Base-by-base conservation (phyloP, 225 moss, liverwort and hornwort genomes). In the Lunularia cruciata region DNA sequence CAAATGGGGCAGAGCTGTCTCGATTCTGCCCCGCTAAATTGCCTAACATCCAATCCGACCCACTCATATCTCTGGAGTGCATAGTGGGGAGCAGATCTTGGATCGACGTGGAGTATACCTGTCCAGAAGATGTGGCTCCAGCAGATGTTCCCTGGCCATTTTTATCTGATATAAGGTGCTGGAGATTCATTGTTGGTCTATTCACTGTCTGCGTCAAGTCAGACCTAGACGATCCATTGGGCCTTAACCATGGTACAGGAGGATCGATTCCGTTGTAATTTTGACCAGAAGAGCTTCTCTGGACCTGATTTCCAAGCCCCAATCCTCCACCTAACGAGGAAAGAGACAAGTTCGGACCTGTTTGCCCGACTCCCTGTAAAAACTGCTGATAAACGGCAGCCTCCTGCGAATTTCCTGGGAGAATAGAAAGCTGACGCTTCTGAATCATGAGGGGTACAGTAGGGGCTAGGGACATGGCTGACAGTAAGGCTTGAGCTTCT, bases 41-140 rank as follows among this genome's bases (percentile, higher is more conserved):
- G 34, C 90, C 91, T 19, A 91, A 80, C 77, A 94, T 88, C 91
- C 91, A 94, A 47, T 94, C 91, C 20, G 91, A 72, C 71, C 85
- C 91, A 43, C 77, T 71, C 55, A 91, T 77, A 53, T 89, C 94
- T 45, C 90, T 85, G 30, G 84, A 47, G 45, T 84, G 73, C 56
- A 85, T 84, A 35, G 48, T 75, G 31, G 89, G 84, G 6, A 91
- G 77, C 26, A 90, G 74, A 75, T 83, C 83, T 60, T 88, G 88
- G 38, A 87, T 84, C 22, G 88, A 70, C 11, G 85, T 80, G 9
- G 89, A 79, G 65, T 84, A 94, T 38, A 83, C 89, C 74, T 87
- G 89, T 39, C 67, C 78, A 26, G 65, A 42, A 4, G 79, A 70
- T 20, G 67, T 64, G 39, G 64, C 49, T 53, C 60, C 60, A 61